Percentiles rank a stretch among this genome's conserved stretches.
Evolutionary conservation across 1,284 basidiomycete genomes (phyloP).

Genomic region (Sporisorium iseilematis-ciliati): DNA sequence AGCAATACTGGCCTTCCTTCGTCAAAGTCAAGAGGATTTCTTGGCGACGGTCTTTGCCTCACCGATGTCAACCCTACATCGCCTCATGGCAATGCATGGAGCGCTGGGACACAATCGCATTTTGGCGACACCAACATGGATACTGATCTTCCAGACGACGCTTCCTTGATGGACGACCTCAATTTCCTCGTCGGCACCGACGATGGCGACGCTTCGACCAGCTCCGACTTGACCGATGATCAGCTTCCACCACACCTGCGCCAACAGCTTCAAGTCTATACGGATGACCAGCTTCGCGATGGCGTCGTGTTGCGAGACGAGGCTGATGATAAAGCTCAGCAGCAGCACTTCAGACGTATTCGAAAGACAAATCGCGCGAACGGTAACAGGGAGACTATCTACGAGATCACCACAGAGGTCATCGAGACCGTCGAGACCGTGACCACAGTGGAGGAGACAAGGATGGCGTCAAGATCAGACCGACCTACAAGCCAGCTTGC

Average conservation of each 20-base stretch:
- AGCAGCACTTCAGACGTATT: slow-evolving; percentile 43
- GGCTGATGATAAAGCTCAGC: slow-evolving; percentile 11
- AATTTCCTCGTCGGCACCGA: slow-evolving; percentile 55
- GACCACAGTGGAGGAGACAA: slow-evolving; percentile 55
- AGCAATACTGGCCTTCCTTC: slow-evolving; percentile 9
- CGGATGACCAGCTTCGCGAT: slow-evolving; percentile 42
- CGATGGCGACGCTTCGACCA: slow-evolving; percentile 58
- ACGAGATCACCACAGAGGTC: slow-evolving; percentile 71
- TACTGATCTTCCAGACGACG: slow-evolving; percentile 19
- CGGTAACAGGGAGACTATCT: slow-evolving; percentile 62
- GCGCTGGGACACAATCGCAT: slow-evolving; percentile 2
- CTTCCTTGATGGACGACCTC: slow-evolving; percentile 50
- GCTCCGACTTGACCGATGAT: slow-evolving; percentile 39
- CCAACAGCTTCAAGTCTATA: slow-evolving; percentile 21
- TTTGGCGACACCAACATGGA: slow-evolving; percentile 1
- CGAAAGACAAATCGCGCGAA: slow-evolving; percentile 50
- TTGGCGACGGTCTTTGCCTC: slow-evolving; percentile 51
- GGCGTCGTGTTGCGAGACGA: slow-evolving; percentile 41
- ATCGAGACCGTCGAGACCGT: slow-evolving; percentile 66
- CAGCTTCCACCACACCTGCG: slow-evolving; percentile 53
- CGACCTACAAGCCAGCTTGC: not conserved
- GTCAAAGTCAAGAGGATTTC: slow-evolving; percentile 36
- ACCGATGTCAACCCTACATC: slow-evolving; percentile 37
- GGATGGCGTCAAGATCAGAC: not conserved
- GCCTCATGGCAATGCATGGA: slow-evolving; percentile 4